Base-by-base conservation (phyloP, 306 rosid species). In the Alnus glutinosa region DNA sequence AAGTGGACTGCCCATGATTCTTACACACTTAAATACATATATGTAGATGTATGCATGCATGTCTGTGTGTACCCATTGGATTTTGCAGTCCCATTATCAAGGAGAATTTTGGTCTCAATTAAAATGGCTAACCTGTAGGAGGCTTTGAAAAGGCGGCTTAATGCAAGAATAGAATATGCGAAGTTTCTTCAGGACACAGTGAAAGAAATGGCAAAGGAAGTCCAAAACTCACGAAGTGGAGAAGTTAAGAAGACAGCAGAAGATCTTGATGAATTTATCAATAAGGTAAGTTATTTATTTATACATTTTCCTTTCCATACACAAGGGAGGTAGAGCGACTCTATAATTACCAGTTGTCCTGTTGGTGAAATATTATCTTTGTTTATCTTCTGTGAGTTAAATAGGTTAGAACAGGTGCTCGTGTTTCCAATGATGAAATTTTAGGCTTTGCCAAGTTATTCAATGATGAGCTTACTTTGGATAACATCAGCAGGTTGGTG, bases 121-220 rank as follows among this genome's bases (percentile, higher is more conserved):
- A 9, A 14, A 16, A 44, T 69, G 36, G 10, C 48, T 23, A n/a
- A 70, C 74, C 37, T 70, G 74, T 46, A 70, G 74, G 74, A 70
- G 74, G 57, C 55, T 14, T 70, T 70, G 52, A 70, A 70, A 70
- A 70, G 74, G 55, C 47, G 55, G 74, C 39, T 70, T 11, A 70
- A 70, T 12, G 74, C 74, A 19, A 47, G 55, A 70, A 47, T 46
- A 23, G 54, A 48, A 70, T 70, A 70, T 70, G 74, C 74, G 16
- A 70, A 70, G 74, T 70, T 70, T 70, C 74, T 70, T 46, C 74
- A 70, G 85, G 99, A 95, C 70, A 95, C 99, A 0, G 99, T 92
- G 82, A 89, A 92, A 89, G 99, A 95, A 90, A 95, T 95, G 99
- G 99, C 98, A 71, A 91, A 91, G 88, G 99, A 95, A 89, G 89